phyloP scores from a whole-genome alignment of 2,329 filamentous ascomycete species.

The Knufia petricola region DNA sequence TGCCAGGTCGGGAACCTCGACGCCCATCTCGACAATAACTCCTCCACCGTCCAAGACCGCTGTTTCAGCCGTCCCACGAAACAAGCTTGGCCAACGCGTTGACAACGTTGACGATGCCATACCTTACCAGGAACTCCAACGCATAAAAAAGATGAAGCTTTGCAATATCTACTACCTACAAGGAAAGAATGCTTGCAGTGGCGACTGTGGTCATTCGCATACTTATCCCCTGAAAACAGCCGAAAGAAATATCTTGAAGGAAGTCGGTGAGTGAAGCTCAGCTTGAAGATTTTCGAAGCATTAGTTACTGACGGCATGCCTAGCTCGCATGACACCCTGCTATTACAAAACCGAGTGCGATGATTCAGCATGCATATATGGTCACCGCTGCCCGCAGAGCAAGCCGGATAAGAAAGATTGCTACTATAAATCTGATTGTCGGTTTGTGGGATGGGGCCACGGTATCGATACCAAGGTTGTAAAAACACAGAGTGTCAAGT shows the following conservation, averaged over 20 bases:
- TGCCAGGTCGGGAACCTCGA: conserved; percentile 16
- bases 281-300: neutral
- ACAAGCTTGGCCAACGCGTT: conserved; percentile 51
- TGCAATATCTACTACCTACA: conserved; percentile 55
- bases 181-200: conserved; percentile 43
- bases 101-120: conserved; percentile 44
- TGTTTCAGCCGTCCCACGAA: conserved; percentile 40
- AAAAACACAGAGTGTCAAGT: conserved; percentile 38
- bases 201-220: conserved; percentile 49
- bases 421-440: conserved; percentile 49
- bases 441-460: conserved; percentile 49
- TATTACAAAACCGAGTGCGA: conserved; percentile 48
- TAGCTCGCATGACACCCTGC: conserved; percentile 56
- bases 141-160: conserved; percentile 52
- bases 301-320: neutral
- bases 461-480: conserved; percentile 49
- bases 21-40: conserved; percentile 30
- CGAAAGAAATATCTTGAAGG: conserved; percentile 45
- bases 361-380: conserved; percentile 54
- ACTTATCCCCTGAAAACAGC: conserved; percentile 43
- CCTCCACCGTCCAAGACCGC: conserved; percentile 33
- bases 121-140: conserved; percentile 46
- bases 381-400: conserved; percentile 51
- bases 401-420: conserved; percentile 45
- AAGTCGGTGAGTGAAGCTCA: conserved; percentile 33